Evolutionary conservation across 2,329 filamentous ascomycete genomes (phyloP).

Genomic region (Ophiostoma ips): DNA sequence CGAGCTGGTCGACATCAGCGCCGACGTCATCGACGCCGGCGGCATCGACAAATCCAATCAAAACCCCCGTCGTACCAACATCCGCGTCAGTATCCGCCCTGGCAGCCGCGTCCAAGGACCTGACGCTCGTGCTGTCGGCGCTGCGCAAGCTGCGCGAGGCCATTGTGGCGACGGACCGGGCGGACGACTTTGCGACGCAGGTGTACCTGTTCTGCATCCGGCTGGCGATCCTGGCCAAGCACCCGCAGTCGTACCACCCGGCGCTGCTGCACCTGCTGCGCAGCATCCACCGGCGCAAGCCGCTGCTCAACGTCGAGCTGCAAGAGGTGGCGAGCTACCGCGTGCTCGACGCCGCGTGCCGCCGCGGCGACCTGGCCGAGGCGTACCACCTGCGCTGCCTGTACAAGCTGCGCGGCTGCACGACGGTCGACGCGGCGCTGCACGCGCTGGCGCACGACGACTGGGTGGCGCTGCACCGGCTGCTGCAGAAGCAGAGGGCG

Average conservation of each 20-base stretch:
- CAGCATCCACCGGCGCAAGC: conserved; percentile 51
- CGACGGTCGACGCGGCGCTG: conserved; percentile 56
- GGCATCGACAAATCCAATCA: too few species aligned
- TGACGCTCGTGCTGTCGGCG: conserved; percentile 64
- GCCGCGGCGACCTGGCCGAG: conserved; percentile 58
- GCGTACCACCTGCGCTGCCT: conserved; percentile 53
- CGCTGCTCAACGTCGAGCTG: conserved; percentile 57
- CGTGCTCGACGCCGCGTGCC: conserved; percentile 78
- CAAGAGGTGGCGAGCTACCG: conserved; percentile 70
- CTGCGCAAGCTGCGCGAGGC: conserved; percentile 88
- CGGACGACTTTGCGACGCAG: conserved; percentile 71
- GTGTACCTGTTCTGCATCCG: conserved; percentile 88
- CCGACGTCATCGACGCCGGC: background rate
- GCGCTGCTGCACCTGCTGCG: conserved; percentile 69
- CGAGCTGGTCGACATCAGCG: background rate
- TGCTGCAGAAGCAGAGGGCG: conserved; percentile 36
- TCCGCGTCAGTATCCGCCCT: background rate
- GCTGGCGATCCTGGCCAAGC: conserved; percentile 63
- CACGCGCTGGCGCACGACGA: conserved; percentile 64
- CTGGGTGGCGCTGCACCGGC: conserved; percentile 63
- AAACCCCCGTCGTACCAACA: background rate
- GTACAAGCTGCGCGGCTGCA: conserved; percentile 53
- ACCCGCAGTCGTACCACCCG: conserved; percentile 81
- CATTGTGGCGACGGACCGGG: conserved; percentile 62
- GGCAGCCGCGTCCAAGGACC: conserved; percentile 33